Percentiles rank a stretch among this genome's conserved stretches.
phyloP scores from a whole-genome alignment of 495 filamentous ascomycete genomes.

The Acidomyces sp. region DNA sequence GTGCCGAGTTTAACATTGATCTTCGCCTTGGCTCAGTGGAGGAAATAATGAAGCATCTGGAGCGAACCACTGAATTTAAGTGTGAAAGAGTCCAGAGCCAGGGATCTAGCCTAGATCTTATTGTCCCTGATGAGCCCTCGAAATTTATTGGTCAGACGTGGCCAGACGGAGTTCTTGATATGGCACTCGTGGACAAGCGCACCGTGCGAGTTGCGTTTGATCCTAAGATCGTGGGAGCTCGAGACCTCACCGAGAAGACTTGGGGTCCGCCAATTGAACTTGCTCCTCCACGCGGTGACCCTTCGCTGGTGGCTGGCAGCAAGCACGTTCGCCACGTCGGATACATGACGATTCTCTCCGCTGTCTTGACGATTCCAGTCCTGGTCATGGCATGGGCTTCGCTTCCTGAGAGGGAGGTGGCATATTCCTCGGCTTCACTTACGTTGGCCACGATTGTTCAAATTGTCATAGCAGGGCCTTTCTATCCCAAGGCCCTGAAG shows the following conservation, averaged over 20 bases:
- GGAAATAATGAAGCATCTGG: constrained; percentile 6
- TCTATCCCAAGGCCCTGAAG: constrained; percentile 56
- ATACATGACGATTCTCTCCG: constrained; percentile 46
- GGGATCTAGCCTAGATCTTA: constrained; percentile 7
- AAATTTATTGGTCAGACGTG: constrained; percentile 2
- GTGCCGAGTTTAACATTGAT: constrained; percentile 18
- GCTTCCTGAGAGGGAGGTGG: constrained; percentile 34
- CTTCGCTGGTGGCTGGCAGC: constrained; percentile 39
- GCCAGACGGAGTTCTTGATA: constrained; percentile 8
- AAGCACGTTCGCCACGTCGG: constrained; percentile 47
- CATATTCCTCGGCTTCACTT: constrained; percentile 43
- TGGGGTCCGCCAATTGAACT: constrained; percentile 27
- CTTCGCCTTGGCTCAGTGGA: constrained; percentile 1
- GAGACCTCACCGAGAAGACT: constrained; percentile 39
- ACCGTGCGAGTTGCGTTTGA: constrained; percentile 43
- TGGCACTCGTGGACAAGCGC: constrained; percentile 28
- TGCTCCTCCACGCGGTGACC: constrained; percentile 35
- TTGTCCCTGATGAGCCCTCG: constrained; percentile 5
- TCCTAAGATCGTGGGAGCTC: constrained; percentile 41
- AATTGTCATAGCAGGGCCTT: constrained; percentile 47
- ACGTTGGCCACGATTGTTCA: constrained; percentile 58
- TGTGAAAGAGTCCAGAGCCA: constrained; percentile 6
- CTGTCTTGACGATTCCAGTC: constrained; percentile 55
- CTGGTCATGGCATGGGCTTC: constrained; percentile 58
- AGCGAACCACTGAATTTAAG: constrained; percentile 16